Conservation (phyloP, 2,329 filamentous ascomycete species). For the Fusarium humuli region DNA sequence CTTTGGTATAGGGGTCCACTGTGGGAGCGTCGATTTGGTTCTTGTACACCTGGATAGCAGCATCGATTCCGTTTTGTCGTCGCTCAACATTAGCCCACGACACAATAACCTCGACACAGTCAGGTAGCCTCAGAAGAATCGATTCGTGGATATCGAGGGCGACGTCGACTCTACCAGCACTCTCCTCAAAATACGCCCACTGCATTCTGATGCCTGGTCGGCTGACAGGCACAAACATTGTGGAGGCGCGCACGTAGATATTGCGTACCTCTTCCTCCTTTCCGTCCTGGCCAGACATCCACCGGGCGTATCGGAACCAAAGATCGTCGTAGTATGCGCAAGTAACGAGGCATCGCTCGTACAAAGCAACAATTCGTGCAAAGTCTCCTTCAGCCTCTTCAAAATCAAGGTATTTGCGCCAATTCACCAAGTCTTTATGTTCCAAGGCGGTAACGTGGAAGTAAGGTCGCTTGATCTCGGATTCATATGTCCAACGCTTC, state of each 20-base stretch:
- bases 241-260: constrained; percentile 89
- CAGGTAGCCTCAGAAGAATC: constrained; percentile 80
- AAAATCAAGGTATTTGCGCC: constrained; percentile 96
- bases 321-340: constrained; percentile 97
- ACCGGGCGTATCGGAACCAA: constrained; percentile 96
- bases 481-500: constrained; percentile 94
- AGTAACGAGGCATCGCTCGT: constrained; percentile 92
- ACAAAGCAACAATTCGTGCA: constrained; percentile 80
- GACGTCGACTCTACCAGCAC: constrained; percentile 78
- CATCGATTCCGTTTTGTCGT: constrained; percentile 84
- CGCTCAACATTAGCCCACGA: constrained; percentile 89
- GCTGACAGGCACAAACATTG: constrained; percentile 87
- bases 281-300: constrained; percentile 84
- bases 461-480: constrained; percentile 94
- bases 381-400: constrained; percentile 88
- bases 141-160: constrained; percentile 87
- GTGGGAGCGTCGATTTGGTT: constrained; percentile 79
- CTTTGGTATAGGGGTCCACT: constrained; percentile 83
- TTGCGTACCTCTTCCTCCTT: constrained; percentile 92
- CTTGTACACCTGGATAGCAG: constrained; percentile 86
- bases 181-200: constrained; percentile 96
- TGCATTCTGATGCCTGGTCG: constrained; percentile 85
- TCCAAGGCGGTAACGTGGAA: constrained; percentile 97
- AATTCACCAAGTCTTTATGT: constrained; percentile 84
- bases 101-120: constrained; percentile 87